Evolutionary conservation across 2,329 filamentous ascomycete genomes (phyloP).

Genomic region (Bipolaris sorokiniana): DNA sequence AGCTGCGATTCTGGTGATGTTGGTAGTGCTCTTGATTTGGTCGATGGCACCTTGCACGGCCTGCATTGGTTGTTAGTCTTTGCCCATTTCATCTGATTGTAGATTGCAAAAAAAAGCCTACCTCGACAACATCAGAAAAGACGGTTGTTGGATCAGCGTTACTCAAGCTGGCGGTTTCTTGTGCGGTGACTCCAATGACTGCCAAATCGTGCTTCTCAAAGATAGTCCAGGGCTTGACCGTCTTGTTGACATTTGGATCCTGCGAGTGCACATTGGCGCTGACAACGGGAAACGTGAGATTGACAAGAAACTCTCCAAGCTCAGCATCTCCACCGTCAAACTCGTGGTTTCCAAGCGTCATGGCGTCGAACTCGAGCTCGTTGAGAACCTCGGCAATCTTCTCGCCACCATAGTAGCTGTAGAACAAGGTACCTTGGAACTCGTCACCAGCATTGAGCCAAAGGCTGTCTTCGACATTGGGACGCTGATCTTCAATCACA

Average conservation of each 20-base stretch:
- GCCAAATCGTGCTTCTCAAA: constrained; percentile 67
- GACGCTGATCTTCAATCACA: constrained; percentile 63
- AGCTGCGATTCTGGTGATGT: constrained; percentile 69
- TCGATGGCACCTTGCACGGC: constrained; percentile 68
- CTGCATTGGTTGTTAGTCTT: constrained; percentile 4
- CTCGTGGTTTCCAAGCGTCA: constrained; percentile 60
- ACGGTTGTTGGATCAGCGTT: constrained; percentile 63
- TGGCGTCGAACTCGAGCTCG: constrained; percentile 68
- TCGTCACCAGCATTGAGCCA: constrained; percentile 72
- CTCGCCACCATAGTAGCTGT: constrained; percentile 69
- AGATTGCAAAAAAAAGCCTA: constrained; percentile 1
- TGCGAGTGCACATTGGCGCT: constrained; percentile 68
- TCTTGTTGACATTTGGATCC: constrained; percentile 64
- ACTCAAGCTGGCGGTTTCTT: constrained; percentile 64
- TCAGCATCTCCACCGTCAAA: constrained; percentile 69
- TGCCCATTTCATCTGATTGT: neutral
- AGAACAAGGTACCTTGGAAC: constrained; percentile 72
- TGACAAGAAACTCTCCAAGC: constrained; percentile 66
- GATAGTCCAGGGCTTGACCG: constrained; percentile 69
- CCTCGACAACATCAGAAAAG: constrained; percentile 63
- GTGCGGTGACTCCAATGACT: constrained; percentile 69
- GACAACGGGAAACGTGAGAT: constrained; percentile 69
- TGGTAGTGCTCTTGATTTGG: constrained; percentile 65
- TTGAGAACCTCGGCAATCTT: constrained; percentile 73
- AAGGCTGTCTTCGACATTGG: constrained; percentile 65